phyloP scores from a whole-genome alignment of 2,329 filamentous ascomycete genomes.

The Cladosporium sp. region DNA sequence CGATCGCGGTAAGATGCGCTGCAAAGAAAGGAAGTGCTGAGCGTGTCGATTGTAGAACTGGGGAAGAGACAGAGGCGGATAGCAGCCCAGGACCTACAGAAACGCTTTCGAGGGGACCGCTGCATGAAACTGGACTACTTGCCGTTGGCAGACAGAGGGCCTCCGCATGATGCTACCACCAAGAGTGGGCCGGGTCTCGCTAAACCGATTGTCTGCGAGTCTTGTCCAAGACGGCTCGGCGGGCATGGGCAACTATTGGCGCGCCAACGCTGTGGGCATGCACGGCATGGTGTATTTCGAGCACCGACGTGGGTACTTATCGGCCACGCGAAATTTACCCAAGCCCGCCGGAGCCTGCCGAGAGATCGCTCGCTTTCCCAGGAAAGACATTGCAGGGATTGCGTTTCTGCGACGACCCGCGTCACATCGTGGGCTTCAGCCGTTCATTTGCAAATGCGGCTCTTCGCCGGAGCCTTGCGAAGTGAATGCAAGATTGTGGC shows the following conservation, averaged over 20 bases:
- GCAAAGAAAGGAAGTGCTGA: conserved; percentile 1
- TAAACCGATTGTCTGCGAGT: conserved; percentile 1
- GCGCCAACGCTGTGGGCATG: background rate
- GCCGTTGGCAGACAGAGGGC: conserved; percentile 4
- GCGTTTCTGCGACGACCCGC: too few relatives aligned
- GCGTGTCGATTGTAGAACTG: background rate
- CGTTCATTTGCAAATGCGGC: too few relatives aligned
- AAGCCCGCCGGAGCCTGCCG: background rate
- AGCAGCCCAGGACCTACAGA: conserved; percentile 1
- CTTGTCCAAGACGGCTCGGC: conserved; percentile 1
- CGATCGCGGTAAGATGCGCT: background rate
- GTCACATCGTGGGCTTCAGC: too few relatives aligned
- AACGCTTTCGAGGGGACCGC: conserved; percentile 1
- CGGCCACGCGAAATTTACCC: background rate
- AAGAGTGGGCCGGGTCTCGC: conserved; percentile 9
- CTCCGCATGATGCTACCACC: background rate
- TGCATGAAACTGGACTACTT: background rate
- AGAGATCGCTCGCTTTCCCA: background rate
- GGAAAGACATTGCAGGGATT: too few relatives aligned
- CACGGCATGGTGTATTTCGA: background rate
- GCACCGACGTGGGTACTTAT: conserved; percentile 4
- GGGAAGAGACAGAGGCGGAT: conserved; percentile 5
- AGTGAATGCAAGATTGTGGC: too few relatives aligned
- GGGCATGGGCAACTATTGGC: background rate
- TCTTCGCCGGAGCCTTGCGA: too few relatives aligned